Base-by-base conservation (phyloP, 768 basidiomycete genomes). In the Pleurotus platypus region DNA sequence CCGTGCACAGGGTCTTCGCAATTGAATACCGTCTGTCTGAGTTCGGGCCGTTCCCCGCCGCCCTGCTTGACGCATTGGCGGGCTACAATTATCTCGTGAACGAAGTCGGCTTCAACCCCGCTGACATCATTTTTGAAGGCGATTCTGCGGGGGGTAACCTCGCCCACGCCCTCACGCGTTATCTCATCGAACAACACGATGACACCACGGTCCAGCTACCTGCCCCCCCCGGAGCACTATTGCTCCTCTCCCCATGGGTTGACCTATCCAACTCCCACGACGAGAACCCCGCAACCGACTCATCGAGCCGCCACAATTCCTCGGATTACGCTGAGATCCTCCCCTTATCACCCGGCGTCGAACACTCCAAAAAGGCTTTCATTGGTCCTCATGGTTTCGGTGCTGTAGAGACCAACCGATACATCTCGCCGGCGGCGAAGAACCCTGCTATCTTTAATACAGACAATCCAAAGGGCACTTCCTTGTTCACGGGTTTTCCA, bases 71-170 rank as follows among this genome's bases (percentile, higher is more conserved):
- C 64, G 84, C 83, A 2, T 70, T 92, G 8, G 81, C 87, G 1
- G 90, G 86, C 5, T 94, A 92, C 67, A 70, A 78, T 47, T 86
- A 92, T 66, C 84, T 92, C 16, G 75, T 87, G 37, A 72, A 79
- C 49, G 70, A 64, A 7, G 71, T 86, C 24, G 81, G 83, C 0
- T 85, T 89, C 65, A 60, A 73, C 1, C 80, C 89, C 0, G 67
- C 72, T 15, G 72, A 89, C 62, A 85, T 93, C 63, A 75, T 89
- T 55, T 49, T 92, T 18, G 75, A 75, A 18, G 91, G 90, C 2
- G 90, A 93, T 65, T 92, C 87, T 1, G 89, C 90, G 0, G 90
- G 91, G 2, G 91, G 78, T 4, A 88, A 92, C 67, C 80, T 92
- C 24, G 82, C 83, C 0, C 75, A 83, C 35, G 83, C 85, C 0